Percentiles rank a stretch among this genome's conserved stretches.
These are phyloP conservation scores for Staphylotrichum tortipilum DNA, from an alignment of 495 filamentous ascomycete genomes.

Conservation along the genomic window DNA sequence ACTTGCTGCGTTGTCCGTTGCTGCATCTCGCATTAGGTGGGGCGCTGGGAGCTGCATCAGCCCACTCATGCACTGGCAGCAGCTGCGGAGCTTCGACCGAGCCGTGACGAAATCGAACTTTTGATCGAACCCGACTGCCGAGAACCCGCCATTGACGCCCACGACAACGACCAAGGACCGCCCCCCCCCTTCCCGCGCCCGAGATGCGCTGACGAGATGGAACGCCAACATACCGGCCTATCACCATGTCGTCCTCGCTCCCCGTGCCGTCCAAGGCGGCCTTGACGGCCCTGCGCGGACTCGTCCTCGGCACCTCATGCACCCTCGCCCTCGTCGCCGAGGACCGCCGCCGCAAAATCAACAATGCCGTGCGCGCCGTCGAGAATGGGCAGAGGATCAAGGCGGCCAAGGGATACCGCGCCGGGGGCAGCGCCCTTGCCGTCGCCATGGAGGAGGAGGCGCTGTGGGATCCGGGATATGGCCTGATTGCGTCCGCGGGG, in stretches of 20 bases:
- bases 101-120: not conserved
- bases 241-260: conserved; percentile 35
- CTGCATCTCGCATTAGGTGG: not conserved
- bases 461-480: conserved; percentile 12
- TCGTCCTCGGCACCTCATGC: conserved; percentile 46
- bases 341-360: conserved; percentile 44
- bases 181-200: not conserved
- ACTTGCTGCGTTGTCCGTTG: too few relatives aligned
- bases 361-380: conserved; percentile 34
- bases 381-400: conserved; percentile 41
- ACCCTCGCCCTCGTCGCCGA: conserved; percentile 45
- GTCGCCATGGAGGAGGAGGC: conserved; percentile 43
- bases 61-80: conserved; percentile 2
- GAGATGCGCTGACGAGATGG: conserved; percentile 25
- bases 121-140: not conserved
- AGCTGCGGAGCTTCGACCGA: not conserved
- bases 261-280: conserved; percentile 47
- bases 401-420: conserved; percentile 33
- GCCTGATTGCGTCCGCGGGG: too few relatives aligned
- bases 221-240: conserved; percentile 4
- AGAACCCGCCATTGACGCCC: not conserved
- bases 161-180: not conserved
- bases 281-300: conserved; percentile 42
- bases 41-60: not conserved
- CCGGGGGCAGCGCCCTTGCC: conserved; percentile 23